These are phyloP conservation scores for Cercospora sp. DNA, from an alignment of 2,329 filamentous ascomycete species.

Conservation along the genomic window DNA sequence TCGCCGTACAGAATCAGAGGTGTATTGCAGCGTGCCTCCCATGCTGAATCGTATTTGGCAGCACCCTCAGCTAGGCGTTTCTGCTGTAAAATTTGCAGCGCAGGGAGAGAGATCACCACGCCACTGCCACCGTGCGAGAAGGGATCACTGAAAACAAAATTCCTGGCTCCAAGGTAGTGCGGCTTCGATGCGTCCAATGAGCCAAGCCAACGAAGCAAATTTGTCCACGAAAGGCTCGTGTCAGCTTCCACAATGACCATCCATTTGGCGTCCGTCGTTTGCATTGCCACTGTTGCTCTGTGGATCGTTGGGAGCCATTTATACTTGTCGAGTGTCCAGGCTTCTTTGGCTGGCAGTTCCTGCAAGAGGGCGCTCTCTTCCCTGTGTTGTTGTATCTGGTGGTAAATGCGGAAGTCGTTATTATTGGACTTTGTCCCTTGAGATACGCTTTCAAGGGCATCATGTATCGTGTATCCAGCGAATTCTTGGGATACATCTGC, in stretches of 20 bases:
- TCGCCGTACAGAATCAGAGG: neutral
- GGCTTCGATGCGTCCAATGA: neutral
- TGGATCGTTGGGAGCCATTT: neutral
- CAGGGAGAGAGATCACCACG: neutral
- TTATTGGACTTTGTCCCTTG: neutral
- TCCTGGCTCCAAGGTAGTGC: neutral
- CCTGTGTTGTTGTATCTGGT: neutral
- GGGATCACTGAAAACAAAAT: neutral
- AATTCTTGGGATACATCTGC: neutral
- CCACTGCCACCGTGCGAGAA: neutral
- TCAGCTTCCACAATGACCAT: neutral
- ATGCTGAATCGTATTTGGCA: neutral
- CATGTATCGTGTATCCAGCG: neutral
- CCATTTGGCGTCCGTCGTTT: neutral
- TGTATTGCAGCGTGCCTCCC: neutral
- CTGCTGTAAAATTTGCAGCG: neutral
- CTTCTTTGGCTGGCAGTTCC: neutral
- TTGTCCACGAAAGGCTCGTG: neutral
- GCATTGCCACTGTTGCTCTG: neutral
- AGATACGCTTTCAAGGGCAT: neutral
- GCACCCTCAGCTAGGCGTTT: neutral
- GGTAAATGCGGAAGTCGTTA: neutral
- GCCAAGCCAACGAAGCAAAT: neutral
- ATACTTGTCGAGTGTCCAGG: neutral
- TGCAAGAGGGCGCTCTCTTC: neutral